Evolutionary conservation across 108 stramenopile genomes (phyloP), one percentile per base, ranked within the genome.

Genomic region (Nannochloropsis granulata): DNA sequence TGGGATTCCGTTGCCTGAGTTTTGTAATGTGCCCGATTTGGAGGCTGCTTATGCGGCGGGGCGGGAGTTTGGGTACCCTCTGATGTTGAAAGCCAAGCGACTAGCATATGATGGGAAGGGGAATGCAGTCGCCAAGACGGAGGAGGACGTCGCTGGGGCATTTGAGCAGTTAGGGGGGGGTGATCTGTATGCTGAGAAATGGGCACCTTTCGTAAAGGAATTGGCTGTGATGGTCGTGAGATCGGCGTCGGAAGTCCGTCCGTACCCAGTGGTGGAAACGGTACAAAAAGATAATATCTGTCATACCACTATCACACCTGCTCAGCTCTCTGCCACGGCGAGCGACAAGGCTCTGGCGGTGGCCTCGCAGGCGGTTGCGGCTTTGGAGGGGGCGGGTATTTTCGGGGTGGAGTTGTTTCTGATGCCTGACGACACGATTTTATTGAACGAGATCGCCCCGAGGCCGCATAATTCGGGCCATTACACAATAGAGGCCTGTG

Each of bases 381-480:
- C 93, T 12, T 87, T 98, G 79, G 94, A 86, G 78, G 90, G 91
- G 34, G 92, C 94, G 24, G 96, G 97, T 25, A 84, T 98, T 44
- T 98, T 97, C 89, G 98, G 97, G 23, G 97, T 99, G 45, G 98
- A 99, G 91, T 84, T 99, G 44, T 99, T 99, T 89, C 84, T 94
- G 80, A 92, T 90, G 78, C 78, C 21, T 43, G 90, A 90, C 14
- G 89, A 85, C 14, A 25, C 44, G 43, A 94, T 99, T 12, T 88
- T 99, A 10, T 87, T 97, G 56, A 99, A 99, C 87, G 98, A 99
- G 88, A 92, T 98, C 23, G 98, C 98, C 7, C 98, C 98, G 12
- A 85, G 89, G 26, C 97, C 98, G 42, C 98, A 99, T 88, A 99
- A 99, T 85, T 96, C 96, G 10, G 98, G 98, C n/a, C 98, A 99